phyloP scores from a whole-genome alignment of 2,329 filamentous ascomycete species.

The Claviceps capensis region DNA sequence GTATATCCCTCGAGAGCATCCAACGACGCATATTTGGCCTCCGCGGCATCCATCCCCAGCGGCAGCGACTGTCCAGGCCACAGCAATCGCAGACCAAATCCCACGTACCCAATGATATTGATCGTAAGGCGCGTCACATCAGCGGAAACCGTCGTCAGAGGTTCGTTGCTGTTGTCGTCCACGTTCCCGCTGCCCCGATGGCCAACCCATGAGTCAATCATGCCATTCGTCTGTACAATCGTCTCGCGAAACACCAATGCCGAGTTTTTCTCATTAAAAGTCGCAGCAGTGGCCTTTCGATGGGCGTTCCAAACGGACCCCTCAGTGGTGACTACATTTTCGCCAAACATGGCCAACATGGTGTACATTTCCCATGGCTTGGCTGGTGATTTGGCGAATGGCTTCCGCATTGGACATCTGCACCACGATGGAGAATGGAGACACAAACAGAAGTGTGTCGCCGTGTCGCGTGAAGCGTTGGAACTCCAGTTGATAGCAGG shows the following conservation, averaged over 20 bases:
- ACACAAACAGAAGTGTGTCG: slow-evolving; percentile 52
- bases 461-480: slow-evolving; percentile 44
- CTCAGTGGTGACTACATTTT: slow-evolving; percentile 59
- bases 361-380: slow-evolving; percentile 23
- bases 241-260: slow-evolving; percentile 50
- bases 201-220: slow-evolving; percentile 44
- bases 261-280: slow-evolving; percentile 67
- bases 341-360: slow-evolving; percentile 40
- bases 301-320: slow-evolving; percentile 58
- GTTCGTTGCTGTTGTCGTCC: slow-evolving; percentile 14
- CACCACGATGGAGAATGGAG: slow-evolving; percentile 38
- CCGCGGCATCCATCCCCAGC: slow-evolving; percentile 26
- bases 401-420: slow-evolving; percentile 50
- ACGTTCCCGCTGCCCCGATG: too few species aligned
- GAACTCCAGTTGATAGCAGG: slow-evolving; percentile 41
- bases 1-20: slow-evolving; percentile 38
- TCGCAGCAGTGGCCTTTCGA: slow-evolving; percentile 55
- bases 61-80: slow-evolving; percentile 49
- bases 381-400: slow-evolving; percentile 49
- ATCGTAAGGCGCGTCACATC: slow-evolving; percentile 52
- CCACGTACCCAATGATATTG: slow-evolving; percentile 50
- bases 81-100: slow-evolving; percentile 49
- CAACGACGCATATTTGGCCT: slow-evolving; percentile 34
- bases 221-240: slow-evolving; percentile 45
- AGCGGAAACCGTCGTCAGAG: slow-evolving; percentile 41